Evolutionary conservation across 495 filamentous ascomycete genomes (phyloP), one percentile per base, ranked within the genome.

Genomic region (Viridothelium virens): DNA sequence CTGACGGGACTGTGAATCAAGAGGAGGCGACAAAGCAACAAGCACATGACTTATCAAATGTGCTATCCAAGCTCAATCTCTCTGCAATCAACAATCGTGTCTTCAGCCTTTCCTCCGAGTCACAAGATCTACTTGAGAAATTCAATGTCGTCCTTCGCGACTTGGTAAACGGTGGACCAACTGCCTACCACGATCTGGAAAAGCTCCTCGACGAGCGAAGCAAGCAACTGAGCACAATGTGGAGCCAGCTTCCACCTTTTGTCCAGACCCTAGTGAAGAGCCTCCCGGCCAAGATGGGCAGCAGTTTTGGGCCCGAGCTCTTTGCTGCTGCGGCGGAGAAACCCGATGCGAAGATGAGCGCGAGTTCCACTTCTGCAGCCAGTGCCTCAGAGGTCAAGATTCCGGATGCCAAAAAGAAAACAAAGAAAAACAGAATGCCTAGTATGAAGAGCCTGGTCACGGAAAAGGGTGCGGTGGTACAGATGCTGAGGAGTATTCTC

Each of bases 141-240:
- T 98, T 98, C 82, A 90, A 89, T 25, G 77, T 91, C 48, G 87
- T 97, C 38, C 86, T 98, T 68, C 92, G 91, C 71, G 93, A 97
- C 75, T 79, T 96, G n/a, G 82, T 90, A 65, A 92, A 91, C 74
- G 93, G 93, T 63, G 93, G 89, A 6, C 93, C 93, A 34, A 95
- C 92, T 0, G 94, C 94, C 14, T 96, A 95, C 74, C 84, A 88
- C 72, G 94, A 98, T 76, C 86, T 98, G 11, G 85, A 90, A 37
- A 78, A 82, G 70, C 86, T 98, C 16, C 80, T 98, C 39, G 90
- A 89, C 14, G 89, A 90, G 73, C 87, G 86, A 31, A 90, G 94
- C 71, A 83, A 84, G 50, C 84, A 88, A 65, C 79, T 97, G 1
- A 83, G 87, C 68, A 83, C 89, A 66, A 87, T 87, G 46, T 97